These are phyloP conservation scores for Tetrapisispora fleetii DNA, from an alignment of 805 yeast species.

Conservation along the genomic window DNA sequence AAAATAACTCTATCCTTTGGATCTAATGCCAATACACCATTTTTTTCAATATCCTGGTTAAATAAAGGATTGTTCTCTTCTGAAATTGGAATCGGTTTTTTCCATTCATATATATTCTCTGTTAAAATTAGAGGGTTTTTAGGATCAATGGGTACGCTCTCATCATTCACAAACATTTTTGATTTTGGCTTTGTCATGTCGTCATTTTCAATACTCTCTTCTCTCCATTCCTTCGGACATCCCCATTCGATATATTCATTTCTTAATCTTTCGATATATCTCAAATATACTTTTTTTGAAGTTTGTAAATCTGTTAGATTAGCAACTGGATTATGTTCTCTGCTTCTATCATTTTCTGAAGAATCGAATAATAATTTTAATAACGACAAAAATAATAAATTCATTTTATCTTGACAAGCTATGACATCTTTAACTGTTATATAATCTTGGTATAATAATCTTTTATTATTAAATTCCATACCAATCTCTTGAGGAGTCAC, in stretches of 20 bases:
- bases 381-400: conserved; percentile 14
- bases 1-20: conserved; percentile 13
- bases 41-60: conserved; percentile 10
- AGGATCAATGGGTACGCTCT: conserved; percentile 11
- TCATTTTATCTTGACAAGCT: conserved; percentile 18
- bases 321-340: conserved; percentile 13
- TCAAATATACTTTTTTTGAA: conserved; percentile 8
- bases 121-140: conserved; percentile 14
- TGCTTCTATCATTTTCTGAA: conserved; percentile 7
- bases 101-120: conserved; percentile 13
- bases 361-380: conserved; percentile 11
- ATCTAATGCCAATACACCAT: conserved; percentile 13
- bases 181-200: conserved; percentile 9
- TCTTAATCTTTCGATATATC: conserved; percentile 9
- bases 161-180: conserved; percentile 10
- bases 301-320: conserved; percentile 5
- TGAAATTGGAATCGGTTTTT: conserved; percentile 10
- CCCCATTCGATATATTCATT: conserved; percentile 17
- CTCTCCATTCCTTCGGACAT: conserved; percentile 21
- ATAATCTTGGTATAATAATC: conserved; percentile 15
- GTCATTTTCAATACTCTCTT: background rate
- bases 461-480: conserved; percentile 2
- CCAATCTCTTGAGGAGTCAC: conserved; percentile 4
- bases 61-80: conserved; percentile 20
- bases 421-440: conserved; percentile 16